Base-by-base conservation (phyloP, 2,329 filamentous ascomycete species). In the Ophiostoma sp. region DNA sequence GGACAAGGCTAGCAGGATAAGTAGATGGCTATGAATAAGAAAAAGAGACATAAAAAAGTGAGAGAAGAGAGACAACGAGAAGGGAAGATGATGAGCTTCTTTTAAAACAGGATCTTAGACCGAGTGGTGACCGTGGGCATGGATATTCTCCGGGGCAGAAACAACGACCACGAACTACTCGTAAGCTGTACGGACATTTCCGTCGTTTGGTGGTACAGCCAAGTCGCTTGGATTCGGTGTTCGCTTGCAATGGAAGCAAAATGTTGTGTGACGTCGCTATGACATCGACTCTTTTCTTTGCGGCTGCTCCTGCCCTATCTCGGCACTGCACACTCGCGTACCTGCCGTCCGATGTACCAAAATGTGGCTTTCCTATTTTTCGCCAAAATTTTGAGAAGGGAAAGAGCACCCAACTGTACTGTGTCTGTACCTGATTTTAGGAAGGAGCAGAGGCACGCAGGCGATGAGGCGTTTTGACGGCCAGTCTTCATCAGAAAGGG, bases 141-240 rank as follows among this genome's bases (percentile, higher is more conserved):
- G 61, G 61, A 66, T 45, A 64, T 45, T 42, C 12, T 66, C 61
- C 61, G 61, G 36, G 17, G 22, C 12, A 42, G 22, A 45, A 28
- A 45, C 36, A 66, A 66, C n/a, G 33, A 64, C 9, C 25, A 28
- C 25, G 36, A 28, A 66, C 61, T 45, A 6, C 11, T 15, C n/a
- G 22, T 19, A 22, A 22, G 11, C 19, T 19, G 12, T 28, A 66
- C n/a, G 42, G 15, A 25, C 15, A 50, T 33, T 50, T 68, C 59
- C 22, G 36, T 33, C 17, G 64, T 50, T 50, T 42, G 36, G 64
- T 68, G 64, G 25, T 22, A 70, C 68, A 70, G 33, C 68, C 68
- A 42, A 70, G 68, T 70, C 68, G 68, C 68, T 70, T 45, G 50
- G 33, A 28, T 17, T 17, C 31, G 50, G 50, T n/a, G 36, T 7